phyloP scores from a whole-genome alignment of 345 rosid genomes.

The Syzygium aqueum region DNA sequence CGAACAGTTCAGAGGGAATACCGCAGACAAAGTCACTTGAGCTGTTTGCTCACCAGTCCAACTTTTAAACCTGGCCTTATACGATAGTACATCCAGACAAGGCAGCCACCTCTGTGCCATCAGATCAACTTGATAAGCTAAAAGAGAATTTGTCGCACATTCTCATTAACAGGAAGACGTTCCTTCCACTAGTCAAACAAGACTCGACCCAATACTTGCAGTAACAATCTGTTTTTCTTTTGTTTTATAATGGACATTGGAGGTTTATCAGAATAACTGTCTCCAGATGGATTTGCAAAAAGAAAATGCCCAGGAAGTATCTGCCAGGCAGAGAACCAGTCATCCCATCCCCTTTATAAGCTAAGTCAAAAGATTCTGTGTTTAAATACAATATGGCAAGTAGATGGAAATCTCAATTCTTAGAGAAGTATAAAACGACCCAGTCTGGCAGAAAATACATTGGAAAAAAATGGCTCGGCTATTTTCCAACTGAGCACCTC shows the following conservation, averaged over 20 bases:
- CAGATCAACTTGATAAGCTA: neutral
- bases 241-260: neutral
- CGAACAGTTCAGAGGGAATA: neutral
- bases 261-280: neutral
- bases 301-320: neutral
- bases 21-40: neutral
- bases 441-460: neutral
- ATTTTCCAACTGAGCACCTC: neutral
- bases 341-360: neutral
- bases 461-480: neutral
- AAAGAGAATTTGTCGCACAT: neutral
- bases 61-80: neutral
- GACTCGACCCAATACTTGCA: neutral
- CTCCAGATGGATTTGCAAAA: neutral
- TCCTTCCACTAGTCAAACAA: neutral
- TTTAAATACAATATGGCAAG: neutral
- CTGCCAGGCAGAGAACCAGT: neutral
- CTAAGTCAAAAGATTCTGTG: neutral
- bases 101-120: neutral
- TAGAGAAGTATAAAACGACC: neutral
- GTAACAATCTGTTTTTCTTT: neutral
- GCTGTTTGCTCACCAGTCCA: neutral
- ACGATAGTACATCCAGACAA: neutral
- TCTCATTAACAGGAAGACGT: neutral
- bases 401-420: neutral